A percentile compares a stretch with the other conserved stretches of the same genome.
phyloP scores from a whole-genome alignment of 169 alveolate genomes.

The Plasmodium adleri region DNA sequence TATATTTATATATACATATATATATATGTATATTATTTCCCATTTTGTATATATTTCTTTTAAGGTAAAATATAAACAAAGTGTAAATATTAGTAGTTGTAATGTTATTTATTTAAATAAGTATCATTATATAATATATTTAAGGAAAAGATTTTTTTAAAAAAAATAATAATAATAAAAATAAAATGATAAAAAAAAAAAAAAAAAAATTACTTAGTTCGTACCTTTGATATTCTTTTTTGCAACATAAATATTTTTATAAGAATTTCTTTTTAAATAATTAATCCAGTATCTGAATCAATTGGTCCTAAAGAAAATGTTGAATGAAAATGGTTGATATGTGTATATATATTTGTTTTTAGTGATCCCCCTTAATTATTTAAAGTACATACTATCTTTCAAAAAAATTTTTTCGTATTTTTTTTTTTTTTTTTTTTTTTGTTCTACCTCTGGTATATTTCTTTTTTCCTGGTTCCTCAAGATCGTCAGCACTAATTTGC shows the following conservation, averaged over 20 bases:
- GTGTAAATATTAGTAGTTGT: too few species aligned
- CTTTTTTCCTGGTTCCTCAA: not conserved
- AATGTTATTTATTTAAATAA: too few species aligned
- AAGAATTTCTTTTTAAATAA: conserved; percentile 10
- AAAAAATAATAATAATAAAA: too few species aligned
- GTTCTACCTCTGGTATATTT: not conserved
- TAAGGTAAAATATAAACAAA: too few species aligned
- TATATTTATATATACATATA: too few species aligned
- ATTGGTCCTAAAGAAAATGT: conserved; percentile 31
- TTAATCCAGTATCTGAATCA: conserved; percentile 55
- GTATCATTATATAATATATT: too few species aligned
- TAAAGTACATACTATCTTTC: too few species aligned
- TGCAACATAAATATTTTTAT: not conserved
- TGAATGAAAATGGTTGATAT: not conserved
- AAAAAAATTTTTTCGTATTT: too few species aligned
- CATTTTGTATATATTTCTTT: too few species aligned
- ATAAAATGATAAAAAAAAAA: not conserved
- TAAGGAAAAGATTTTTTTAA: too few species aligned
- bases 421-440: not conserved
- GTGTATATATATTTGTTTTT: not conserved
- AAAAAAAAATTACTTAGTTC: not conserved
- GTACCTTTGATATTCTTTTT: not conserved
- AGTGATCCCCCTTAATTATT: not conserved
- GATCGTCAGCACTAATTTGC: too few species aligned
- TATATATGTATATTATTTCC: too few species aligned